Conservation (phyloP, 306 rosid species). For the Cicer arietinum region DNA sequence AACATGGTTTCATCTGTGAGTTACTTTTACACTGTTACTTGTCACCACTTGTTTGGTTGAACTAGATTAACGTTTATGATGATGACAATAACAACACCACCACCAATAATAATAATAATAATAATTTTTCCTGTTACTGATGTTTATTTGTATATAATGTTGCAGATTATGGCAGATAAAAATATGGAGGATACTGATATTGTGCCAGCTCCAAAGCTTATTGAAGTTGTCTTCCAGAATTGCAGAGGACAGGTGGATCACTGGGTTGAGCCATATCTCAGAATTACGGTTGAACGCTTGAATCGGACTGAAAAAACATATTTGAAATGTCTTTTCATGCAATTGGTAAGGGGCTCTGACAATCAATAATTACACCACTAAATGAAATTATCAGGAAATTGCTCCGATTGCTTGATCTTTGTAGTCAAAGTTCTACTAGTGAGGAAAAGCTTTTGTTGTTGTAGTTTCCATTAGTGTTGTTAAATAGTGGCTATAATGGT, state of each 20-base stretch:
- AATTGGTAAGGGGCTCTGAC: constrained; percentile 72
- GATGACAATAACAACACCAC: too few relatives aligned
- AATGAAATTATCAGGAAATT: neutral
- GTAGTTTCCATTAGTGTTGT: neutral
- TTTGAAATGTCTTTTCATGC: constrained; percentile 87
- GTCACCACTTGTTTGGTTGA: constrained; percentile 7
- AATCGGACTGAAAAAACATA: constrained; percentile 74
- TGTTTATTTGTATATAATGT: constrained; percentile 18
- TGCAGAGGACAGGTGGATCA: constrained; percentile 95
- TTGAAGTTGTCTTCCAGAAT: constrained; percentile 92
- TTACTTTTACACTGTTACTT: constrained; percentile 38
- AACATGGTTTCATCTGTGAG: constrained; percentile 89
- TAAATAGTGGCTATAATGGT: too few relatives aligned
- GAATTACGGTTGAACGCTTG: constrained; percentile 76
- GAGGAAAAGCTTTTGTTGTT: neutral
- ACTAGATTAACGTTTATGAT: neutral
- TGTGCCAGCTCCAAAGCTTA: constrained; percentile 95
- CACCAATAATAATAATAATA: neutral
- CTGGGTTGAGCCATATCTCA: constrained; percentile 94
- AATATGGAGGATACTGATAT: constrained; percentile 92
- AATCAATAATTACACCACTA: neutral
- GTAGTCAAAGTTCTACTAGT: neutral
- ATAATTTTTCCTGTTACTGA: neutral
- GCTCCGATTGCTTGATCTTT: constrained; percentile 12
- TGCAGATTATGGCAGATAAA: constrained; percentile 78